Conservation (phyloP, 2,329 filamentous ascomycete genomes). For the Fusarium begoniae region DNA sequence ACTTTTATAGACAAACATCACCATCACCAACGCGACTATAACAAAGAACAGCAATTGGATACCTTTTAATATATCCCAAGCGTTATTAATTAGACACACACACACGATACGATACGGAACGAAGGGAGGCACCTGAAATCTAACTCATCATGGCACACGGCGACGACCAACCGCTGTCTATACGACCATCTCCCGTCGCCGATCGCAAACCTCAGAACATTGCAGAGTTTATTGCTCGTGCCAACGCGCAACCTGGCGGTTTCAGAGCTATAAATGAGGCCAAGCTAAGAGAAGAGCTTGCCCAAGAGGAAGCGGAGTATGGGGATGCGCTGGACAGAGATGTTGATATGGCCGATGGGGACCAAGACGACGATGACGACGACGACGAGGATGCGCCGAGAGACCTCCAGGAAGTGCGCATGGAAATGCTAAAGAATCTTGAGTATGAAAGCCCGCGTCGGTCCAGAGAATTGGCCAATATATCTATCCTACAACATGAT, state of each 20-base stretch:
- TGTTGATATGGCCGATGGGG: slow-evolving; percentile 57
- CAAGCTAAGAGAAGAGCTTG: slow-evolving; percentile 75
- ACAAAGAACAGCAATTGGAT: neutral
- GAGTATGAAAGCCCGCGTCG: slow-evolving; percentile 55
- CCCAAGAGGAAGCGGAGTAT: slow-evolving; percentile 51
- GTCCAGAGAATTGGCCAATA: neutral
- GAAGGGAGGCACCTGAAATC: neutral
- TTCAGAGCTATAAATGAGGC: slow-evolving; percentile 84
- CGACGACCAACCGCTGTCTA: slow-evolving; percentile 50
- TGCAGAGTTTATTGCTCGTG: slow-evolving; percentile 79
- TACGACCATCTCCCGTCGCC: slow-evolving; percentile 58
- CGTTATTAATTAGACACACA: neutral
- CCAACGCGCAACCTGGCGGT: slow-evolving; percentile 80
- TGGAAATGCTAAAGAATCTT: slow-evolving; percentile 67
- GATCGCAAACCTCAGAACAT: slow-evolving; percentile 69
- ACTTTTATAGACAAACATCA: neutral
- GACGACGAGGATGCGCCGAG: slow-evolving; percentile 55
- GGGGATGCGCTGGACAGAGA: slow-evolving; percentile 57
- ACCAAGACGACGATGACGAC: slow-evolving; percentile 47
- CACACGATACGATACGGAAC: neutral
- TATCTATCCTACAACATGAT: too few relatives aligned
- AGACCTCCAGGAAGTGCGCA: slow-evolving; percentile 60
- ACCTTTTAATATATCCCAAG: neutral
- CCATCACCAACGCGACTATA: neutral
- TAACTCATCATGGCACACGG: slow-evolving; percentile 43